Base-by-base conservation (phyloP, 2,329 filamentous ascomycete species). In the Alternaria sp. region DNA sequence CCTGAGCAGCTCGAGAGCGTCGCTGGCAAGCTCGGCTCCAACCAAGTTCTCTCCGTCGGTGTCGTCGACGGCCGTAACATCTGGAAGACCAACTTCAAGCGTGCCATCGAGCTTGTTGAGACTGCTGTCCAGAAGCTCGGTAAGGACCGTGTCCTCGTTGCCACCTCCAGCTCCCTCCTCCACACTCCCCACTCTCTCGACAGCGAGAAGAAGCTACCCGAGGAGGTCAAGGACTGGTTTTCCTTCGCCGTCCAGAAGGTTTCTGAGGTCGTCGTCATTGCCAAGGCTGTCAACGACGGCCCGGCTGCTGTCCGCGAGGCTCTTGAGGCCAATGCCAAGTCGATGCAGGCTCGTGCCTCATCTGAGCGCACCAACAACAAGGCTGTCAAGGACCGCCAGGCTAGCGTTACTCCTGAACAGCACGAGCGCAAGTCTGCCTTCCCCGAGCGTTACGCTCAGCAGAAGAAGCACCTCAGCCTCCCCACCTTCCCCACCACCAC, bases 81-180 rank as follows among this genome's bases (percentile, higher is more conserved):
- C 87, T 99, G 95, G 95, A 99, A 99, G 92, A 97, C 93, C 84
- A 97, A 98, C 90, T 91, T 97, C 85, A 92, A 97, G 89, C 89
- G 89, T 76, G 93, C 95, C 78, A 96, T 99, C 69, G 94, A 95
- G 86, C 88, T 85, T 68, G 91, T 95, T 64, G 93, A 98, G 89
- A 85, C 88, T 62, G 95, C 94, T 68, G 85, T 98, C 76, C 92
- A 97, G 86, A 93, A 97, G 86, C 89, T 99, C 67, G 94, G 95
- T 85, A 94, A 97, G 87, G 94, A 98, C 72, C 92, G 95, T 79
- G 94, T 99, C 81, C 92, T 99, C 72, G 93, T 97, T 73, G 92
- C 95, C 78, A 97, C 94, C 72, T 98, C 95, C 78, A 95, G 91
- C 86, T 98, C 95, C 72, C 93, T 99, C 74, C 92, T 99, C 67